Base-by-base conservation (phyloP, 169 alveolate genomes). In the Miamiensis avidus region DNA sequence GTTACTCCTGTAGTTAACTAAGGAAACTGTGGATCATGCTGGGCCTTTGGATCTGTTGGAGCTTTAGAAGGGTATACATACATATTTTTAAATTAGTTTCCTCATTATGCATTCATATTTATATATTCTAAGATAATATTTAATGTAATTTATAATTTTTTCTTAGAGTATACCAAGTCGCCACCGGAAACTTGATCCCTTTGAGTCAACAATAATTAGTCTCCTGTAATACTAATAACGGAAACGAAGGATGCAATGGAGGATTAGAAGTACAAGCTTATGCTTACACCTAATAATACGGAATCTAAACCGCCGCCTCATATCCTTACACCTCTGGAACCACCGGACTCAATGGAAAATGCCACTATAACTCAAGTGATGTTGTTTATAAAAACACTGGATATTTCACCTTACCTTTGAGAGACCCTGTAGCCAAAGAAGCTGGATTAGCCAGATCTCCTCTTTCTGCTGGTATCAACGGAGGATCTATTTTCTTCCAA, bases 1-100 rank as follows among this genome's bases (percentile, higher is more conserved):
- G 89, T 93, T 20, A 82, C 82, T 20, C 75, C 28, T n/a, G 89
- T 94, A 27, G 91, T 89, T 75, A 76, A 92, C 81, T 92, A 94
- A 89, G 95, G 93, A 69, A 30, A 34, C 32, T 94, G 97, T 76
- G 96, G 96, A 28, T 89, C 95, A n/a, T 89, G 95, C 69, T 94
- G 94, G 95, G 94, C 95, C 34, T 93, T 94, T 90, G 90, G 95
- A 31, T 77, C 94, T 15, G 89, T 89, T 26, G 95, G 94, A 0
- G 90, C 89, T 72, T 69, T 91, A 31, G 97, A 94, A 88, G 93
- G 93, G 29, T 81, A 74, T 76, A 86, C 88, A 82, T 76, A 29
- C 84, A 85, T 90, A 84, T 83, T 93, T 29, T 91, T 95, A 26
- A 96, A 95, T 81, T 95, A 96, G 86, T 84, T 89, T 31, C 82